Percentiles rank a stretch among this genome's conserved stretches.
phyloP scores from a whole-genome alignment of 1,284 basidiomycete genomes.

The Crucibulum parvulum region DNA sequence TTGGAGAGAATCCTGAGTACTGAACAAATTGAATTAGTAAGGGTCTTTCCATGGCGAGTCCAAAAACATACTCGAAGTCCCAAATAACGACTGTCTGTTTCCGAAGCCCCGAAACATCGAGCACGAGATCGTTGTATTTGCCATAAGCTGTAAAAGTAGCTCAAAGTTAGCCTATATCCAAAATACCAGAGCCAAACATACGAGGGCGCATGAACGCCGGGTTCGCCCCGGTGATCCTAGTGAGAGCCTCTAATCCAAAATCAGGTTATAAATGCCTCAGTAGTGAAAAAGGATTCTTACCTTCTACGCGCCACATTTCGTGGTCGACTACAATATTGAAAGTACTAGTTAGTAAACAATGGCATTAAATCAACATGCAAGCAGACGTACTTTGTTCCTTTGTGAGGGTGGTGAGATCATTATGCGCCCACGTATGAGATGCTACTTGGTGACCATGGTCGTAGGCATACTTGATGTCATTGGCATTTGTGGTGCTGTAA shows the following conservation, averaged over 20 bases:
- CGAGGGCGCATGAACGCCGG: slow-evolving; percentile 52
- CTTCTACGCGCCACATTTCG: slow-evolving; percentile 50
- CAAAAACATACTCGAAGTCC: slow-evolving; percentile 47
- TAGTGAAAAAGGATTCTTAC: slow-evolving; percentile 17
- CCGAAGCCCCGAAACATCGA: slow-evolving; percentile 45
- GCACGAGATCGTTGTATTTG: slow-evolving; percentile 53
- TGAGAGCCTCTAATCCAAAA: slow-evolving; percentile 41
- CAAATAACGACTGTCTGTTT: slow-evolving; percentile 43
- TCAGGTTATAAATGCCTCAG: neutral
- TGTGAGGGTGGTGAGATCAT: slow-evolving; percentile 46
- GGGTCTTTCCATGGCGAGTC: neutral
- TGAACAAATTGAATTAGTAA: slow-evolving; percentile 5
- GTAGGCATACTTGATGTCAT: slow-evolving; percentile 42
- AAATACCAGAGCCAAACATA: slow-evolving; percentile 16
- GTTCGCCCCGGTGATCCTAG: slow-evolving; percentile 45
- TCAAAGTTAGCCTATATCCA: neutral
- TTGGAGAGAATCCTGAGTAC: slow-evolving; percentile 37
- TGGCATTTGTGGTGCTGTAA: slow-evolving; percentile 42
- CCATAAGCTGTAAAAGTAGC: slow-evolving; percentile 45
- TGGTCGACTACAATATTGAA: slow-evolving; percentile 27
- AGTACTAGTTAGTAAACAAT: slow-evolving; percentile 11
- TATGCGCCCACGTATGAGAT: slow-evolving; percentile 60
- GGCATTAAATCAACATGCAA: neutral
- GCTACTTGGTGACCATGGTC: slow-evolving; percentile 54
- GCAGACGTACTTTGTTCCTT: slow-evolving; percentile 42